Percentiles rank a stretch among this genome's conserved stretches.
phyloP scores from a whole-genome alignment of 805 yeast species.

The Kazachstania taianensis region DNA sequence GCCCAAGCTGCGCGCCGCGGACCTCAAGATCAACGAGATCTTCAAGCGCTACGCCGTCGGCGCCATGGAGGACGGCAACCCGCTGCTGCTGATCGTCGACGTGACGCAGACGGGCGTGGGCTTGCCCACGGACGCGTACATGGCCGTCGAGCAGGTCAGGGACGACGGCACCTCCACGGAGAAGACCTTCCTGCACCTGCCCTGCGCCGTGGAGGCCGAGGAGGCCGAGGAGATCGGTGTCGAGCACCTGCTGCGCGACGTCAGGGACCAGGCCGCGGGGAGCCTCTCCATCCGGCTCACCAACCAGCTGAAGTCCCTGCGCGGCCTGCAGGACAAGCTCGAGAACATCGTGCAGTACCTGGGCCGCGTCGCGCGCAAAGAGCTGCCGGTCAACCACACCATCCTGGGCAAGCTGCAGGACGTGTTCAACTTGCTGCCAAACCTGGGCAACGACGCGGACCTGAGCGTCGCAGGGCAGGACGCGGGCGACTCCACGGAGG shows the following conservation, averaged over 20 bases:
- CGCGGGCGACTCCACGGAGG: slow-evolving; percentile 20
- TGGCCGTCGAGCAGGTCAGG: slow-evolving; percentile 88
- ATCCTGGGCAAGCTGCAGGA: slow-evolving; percentile 91
- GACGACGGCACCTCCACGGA: slow-evolving; percentile 92
- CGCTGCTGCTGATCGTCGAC: slow-evolving; percentile 82
- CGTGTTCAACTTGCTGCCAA: slow-evolving; percentile 87
- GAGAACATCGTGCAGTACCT: slow-evolving; percentile 70
- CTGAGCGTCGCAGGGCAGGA: slow-evolving; percentile 31
- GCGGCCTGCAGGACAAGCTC: slow-evolving; percentile 74
- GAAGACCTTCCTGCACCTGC: slow-evolving; percentile 86
- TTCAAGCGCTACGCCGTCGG: slow-evolving; percentile 73
- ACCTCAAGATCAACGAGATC: slow-evolving; percentile 80
- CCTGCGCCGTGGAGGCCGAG: slow-evolving; percentile 89
- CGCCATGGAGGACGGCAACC: slow-evolving; percentile 46
- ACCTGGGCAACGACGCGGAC: slow-evolving; percentile 45
- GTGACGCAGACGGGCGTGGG: slow-evolving; percentile 77
- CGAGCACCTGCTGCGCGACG: slow-evolving; percentile 88
- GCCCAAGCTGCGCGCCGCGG: slow-evolving; percentile 81
- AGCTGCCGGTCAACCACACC: slow-evolving; percentile 79
- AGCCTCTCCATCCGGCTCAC: slow-evolving; percentile 78
- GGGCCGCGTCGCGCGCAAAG: slow-evolving; percentile 45
- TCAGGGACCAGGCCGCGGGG: slow-evolving; percentile 95
- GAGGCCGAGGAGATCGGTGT: slow-evolving; percentile 99
- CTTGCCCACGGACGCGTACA: slow-evolving; percentile 90
- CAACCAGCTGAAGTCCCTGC: slow-evolving; percentile 76